These are phyloP conservation scores for Tetracentron sinense DNA, from an alignment of 164 flowering plant species.

Conservation along the genomic window DNA sequence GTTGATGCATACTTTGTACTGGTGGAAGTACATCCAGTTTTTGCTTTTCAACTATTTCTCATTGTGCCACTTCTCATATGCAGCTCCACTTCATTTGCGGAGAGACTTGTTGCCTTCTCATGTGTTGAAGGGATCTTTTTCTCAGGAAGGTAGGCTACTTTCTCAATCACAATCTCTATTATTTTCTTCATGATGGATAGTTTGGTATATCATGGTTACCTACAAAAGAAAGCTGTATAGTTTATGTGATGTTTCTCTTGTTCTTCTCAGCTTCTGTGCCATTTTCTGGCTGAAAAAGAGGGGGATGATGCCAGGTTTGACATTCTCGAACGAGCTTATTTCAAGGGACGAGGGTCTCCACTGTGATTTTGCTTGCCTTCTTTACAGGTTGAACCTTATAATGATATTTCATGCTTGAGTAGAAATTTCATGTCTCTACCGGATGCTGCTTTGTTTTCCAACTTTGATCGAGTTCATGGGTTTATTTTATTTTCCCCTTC, in stretches of 20 bases:
- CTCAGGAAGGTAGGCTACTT: conserved; percentile 66
- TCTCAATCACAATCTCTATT: not conserved
- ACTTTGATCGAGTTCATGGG: not conserved
- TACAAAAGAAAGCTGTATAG: not conserved
- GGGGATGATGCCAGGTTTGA: conserved; percentile 85
- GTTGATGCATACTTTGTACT: not conserved
- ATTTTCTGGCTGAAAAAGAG: conserved; percentile 90
- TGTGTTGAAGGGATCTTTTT: conserved; percentile 91
- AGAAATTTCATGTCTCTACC: not conserved
- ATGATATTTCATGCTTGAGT: not conserved
- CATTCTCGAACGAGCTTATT: conserved; percentile 85
- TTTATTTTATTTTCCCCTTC: not conserved
- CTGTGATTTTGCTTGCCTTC: conserved; percentile 83
- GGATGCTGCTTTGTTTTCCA: not conserved
- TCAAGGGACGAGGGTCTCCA: conserved; percentile 89
- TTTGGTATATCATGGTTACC: not conserved
- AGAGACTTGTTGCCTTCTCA: conserved; percentile 77
- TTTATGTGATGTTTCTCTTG: not conserved
- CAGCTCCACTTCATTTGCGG: conserved; percentile 71
- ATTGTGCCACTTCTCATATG: conserved; percentile 14
- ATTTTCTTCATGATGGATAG: not conserved
- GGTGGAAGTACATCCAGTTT: not conserved
- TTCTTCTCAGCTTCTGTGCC: conserved; percentile 67
- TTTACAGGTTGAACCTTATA: conserved; percentile 46
- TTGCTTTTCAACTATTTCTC: conserved; percentile 4